Percentiles rank a stretch among this genome's conserved stretches.
Evolutionary conservation across 306 rosid species (phyloP).

Genomic region (Glycine soja): DNA sequence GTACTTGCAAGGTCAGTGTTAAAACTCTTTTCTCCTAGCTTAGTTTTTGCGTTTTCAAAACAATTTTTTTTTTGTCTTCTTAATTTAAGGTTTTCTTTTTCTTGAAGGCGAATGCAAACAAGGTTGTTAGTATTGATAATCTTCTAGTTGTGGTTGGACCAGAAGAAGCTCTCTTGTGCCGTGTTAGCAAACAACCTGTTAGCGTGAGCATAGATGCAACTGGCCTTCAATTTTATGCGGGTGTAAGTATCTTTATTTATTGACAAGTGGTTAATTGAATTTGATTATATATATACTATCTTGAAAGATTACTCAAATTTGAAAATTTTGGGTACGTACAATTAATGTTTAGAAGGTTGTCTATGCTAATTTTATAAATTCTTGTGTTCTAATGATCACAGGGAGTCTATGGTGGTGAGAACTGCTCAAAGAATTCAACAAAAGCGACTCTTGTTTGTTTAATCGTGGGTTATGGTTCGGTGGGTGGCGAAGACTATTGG

Average conservation of each 20-base stretch:
- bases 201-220: conserved; percentile 59
- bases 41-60: neutral
- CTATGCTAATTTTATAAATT: neutral
- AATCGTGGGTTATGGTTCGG: conserved; percentile 52
- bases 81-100: neutral
- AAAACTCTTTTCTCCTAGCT: neutral
- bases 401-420: conserved; percentile 51
- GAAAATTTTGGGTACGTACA: neutral
- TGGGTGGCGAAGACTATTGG: conserved; percentile 50
- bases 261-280: neutral
- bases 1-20: conserved; percentile 53
- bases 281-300: neutral
- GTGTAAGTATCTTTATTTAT: conserved; percentile 53
- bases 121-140: conserved; percentile 63
- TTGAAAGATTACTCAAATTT: neutral
- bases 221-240: conserved; percentile 60
- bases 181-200: conserved; percentile 62
- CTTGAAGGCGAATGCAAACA: conserved; percentile 52
- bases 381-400: neutral
- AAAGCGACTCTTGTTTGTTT: conserved; percentile 22
- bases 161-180: conserved; percentile 55
- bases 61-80: neutral
- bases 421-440: conserved; percentile 39
- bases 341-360: neutral
- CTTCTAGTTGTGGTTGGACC: conserved; percentile 56